phyloP scores from a whole-genome alignment of 2,329 filamentous ascomycete genomes.

The Zymoseptoria brevis region DNA sequence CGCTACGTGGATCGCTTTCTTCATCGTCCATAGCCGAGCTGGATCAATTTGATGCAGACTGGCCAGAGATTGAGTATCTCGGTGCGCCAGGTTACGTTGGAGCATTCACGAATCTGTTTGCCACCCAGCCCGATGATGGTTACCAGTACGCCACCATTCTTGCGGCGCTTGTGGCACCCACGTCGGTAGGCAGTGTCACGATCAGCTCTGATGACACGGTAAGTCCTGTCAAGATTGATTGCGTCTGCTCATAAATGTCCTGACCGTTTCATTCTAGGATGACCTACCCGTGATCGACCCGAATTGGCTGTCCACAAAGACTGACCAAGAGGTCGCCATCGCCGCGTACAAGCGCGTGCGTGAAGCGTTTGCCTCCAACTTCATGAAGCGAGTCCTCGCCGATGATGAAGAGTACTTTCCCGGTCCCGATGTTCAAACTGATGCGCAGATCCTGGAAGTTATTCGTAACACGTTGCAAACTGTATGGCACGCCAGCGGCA shows the following conservation, averaged over 20 bases:
- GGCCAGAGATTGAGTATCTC: constrained; percentile 18
- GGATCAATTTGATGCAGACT: constrained; percentile 13
- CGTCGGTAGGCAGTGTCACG: constrained; percentile 4
- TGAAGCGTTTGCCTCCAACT: constrained; percentile 20
- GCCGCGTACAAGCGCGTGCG: constrained; percentile 29
- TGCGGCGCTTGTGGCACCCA: not conserved
- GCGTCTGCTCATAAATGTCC: not conserved
- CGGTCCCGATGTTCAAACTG: constrained; percentile 7
- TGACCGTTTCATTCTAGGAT: not conserved
- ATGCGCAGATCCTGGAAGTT: constrained; percentile 7
- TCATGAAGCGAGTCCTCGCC: constrained; percentile 14
- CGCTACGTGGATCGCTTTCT: constrained; percentile 7
- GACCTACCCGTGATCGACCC: constrained; percentile 26
- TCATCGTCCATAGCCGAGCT: constrained; percentile 7
- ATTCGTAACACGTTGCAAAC: constrained; percentile 4
- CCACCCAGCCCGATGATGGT: constrained; percentile 20
- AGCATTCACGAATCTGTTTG: constrained; percentile 3
- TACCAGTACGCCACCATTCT: constrained; percentile 29
- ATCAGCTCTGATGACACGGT: constrained; percentile 2
- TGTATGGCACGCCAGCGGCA: constrained; percentile 1
- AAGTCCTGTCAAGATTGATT: not conserved
- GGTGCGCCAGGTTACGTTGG: constrained; percentile 6
- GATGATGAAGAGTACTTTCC: constrained; percentile 13
- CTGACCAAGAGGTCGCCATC: constrained; percentile 29
- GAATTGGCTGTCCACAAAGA: constrained; percentile 28